Evolutionary conservation across 140 eudicot genomes (phyloP), one percentile per base, ranked within the genome.

Genomic region (Bidens hawaiensis): DNA sequence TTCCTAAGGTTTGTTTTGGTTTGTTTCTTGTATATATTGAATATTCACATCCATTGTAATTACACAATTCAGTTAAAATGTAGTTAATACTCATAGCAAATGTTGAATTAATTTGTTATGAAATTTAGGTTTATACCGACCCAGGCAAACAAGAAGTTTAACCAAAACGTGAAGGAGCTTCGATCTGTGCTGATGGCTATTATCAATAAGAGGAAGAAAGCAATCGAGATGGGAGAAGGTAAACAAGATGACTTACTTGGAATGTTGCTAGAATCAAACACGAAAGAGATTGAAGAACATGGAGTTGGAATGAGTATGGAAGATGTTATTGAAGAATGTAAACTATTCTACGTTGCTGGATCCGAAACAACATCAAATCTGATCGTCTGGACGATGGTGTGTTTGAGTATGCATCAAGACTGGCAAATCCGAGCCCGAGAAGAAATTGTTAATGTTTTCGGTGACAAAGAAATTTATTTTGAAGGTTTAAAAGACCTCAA

Each of bases 351-450:
- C 36, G 38, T 53, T 0, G 87, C 70, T 40, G 87, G 87, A 8
- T 66, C 70, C 0, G 81, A 74, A 30, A 77, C 83, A 69, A 77
- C 83, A n/a, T 69, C 81, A 8, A 45, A 38, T 56, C 47, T 73
- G 70, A 52, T 81, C 5, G 72, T 73, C 0, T 65, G 80, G 81
- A 77, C 87, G 6, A 52, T 81, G 74, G 40, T 81, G 17, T 55
- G 77, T 34, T 60, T 81, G 24, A 60, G 83, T 55, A 46, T 17
- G 14, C 75, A 81, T 25, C 71, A 66, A 36, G 72, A 77, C 23
- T 81, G 83, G 87, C 87, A 81, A 66, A 23, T 8, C 3, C 70
- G 33, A 28, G 83, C 83, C 0, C 68, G 83, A 66, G 67, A 77
- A 18, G 83, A 81, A 68, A 68, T 81, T 12, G 11, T 59, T 1